Evolutionary conservation across 768 basidiomycete genomes (phyloP).

Genomic region (Boletales sp.): DNA sequence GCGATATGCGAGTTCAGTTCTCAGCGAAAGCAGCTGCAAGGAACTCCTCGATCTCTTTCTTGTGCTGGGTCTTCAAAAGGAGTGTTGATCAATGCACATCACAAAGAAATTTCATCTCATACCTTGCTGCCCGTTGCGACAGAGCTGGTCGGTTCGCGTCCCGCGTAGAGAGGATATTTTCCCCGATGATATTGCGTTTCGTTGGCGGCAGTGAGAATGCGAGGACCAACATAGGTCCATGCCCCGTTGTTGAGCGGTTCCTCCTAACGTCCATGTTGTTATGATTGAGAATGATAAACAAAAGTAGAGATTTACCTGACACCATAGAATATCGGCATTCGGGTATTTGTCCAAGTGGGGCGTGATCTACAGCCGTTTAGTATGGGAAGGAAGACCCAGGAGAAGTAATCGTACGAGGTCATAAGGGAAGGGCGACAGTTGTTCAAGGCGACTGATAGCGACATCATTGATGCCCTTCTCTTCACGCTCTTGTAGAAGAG

Average conservation of each 20-base stretch:
- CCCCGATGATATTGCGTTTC: slow-evolving; percentile 87
- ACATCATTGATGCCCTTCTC: slow-evolving; percentile 88
- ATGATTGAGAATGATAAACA: not conserved
- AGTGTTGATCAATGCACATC: not conserved
- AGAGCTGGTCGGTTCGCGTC: slow-evolving; percentile 88
- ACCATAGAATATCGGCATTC: slow-evolving; percentile 91
- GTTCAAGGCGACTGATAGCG: slow-evolving; percentile 92
- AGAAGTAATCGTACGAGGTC: slow-evolving; percentile 60
- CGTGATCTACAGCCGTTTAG: slow-evolving; percentile 54
- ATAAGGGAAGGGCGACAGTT: slow-evolving; percentile 96
- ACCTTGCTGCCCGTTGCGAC: slow-evolving; percentile 92
- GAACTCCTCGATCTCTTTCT: slow-evolving; percentile 86
- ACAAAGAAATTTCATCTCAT: slow-evolving; percentile 7
- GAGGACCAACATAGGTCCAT: slow-evolving; percentile 94
- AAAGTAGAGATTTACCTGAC: slow-evolving; percentile 51
- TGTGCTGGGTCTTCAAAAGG: slow-evolving; percentile 61
- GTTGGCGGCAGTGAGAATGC: slow-evolving; percentile 90
- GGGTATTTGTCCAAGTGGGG: slow-evolving; percentile 96
- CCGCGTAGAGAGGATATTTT: slow-evolving; percentile 90
- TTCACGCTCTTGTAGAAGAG: slow-evolving; percentile 86
- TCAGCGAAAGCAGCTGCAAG: slow-evolving; percentile 55
- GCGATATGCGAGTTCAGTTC: slow-evolving; percentile 4
- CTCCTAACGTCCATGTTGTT: slow-evolving; percentile 45
- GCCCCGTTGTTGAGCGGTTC: slow-evolving; percentile 97
- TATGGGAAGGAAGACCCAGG: not conserved